A percentile compares a stretch with the other conserved stretches of the same genome.
Conservation (phyloP, 257 asterid species). For the Nicotiana obtusifolia region DNA sequence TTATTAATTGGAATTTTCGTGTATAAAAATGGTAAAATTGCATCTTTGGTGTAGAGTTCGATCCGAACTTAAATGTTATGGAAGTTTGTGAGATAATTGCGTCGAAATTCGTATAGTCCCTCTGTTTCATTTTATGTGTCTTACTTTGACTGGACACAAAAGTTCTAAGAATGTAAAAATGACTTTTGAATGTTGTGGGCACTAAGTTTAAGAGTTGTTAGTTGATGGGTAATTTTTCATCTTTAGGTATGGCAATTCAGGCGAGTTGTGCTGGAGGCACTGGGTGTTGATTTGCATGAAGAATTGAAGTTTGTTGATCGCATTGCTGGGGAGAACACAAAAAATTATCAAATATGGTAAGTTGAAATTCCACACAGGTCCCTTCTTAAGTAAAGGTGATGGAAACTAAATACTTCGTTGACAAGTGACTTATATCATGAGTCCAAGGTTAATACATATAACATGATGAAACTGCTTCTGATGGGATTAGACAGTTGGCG, state of each 20-base stretch:
- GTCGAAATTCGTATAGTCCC: too few relatives aligned
- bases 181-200: too few relatives aligned
- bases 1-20: background rate
- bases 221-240: background rate
- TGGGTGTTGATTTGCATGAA: slow-evolving; percentile 48
- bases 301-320: slow-evolving; percentile 64
- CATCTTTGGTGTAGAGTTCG: background rate
- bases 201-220: background rate
- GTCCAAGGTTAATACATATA: background rate
- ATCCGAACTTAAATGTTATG: background rate
- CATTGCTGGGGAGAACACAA: slow-evolving; percentile 53
- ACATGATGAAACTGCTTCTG: background rate
- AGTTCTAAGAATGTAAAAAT: too few relatives aligned
- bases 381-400: background rate
- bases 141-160: too few relatives aligned
- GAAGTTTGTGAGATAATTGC: background rate
- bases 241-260: slow-evolving; percentile 93
- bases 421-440: background rate
- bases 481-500: background rate
- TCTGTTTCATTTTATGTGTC: too few relatives aligned
- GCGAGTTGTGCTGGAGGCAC: slow-evolving; percentile 73
- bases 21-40: background rate
- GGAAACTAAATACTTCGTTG: background rate
- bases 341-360: slow-evolving; percentile 94
- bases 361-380: background rate